phyloP scores from a whole-genome alignment of 2,329 filamentous ascomycete species.

The Curvularia verruculosa region DNA sequence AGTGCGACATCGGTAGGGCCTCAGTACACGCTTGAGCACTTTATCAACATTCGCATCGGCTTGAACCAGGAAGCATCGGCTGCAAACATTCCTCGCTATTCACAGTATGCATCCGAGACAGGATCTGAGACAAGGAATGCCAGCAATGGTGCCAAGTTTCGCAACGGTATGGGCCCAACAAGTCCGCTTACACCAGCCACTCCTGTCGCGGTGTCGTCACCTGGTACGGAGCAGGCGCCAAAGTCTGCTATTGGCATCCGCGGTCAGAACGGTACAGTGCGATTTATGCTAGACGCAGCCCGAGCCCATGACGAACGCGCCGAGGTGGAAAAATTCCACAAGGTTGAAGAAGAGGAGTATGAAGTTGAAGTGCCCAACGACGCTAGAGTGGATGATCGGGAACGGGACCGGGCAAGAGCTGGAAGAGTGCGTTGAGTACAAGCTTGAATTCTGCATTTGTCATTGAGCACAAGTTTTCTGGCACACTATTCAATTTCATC shows the following conservation, averaged over 20 bases:
- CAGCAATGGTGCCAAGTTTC: constrained; percentile 34
- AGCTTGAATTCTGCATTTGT: constrained; percentile 22
- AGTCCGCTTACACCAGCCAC: constrained; percentile 52
- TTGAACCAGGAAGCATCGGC: constrained; percentile 81
- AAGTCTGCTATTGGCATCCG: constrained; percentile 46
- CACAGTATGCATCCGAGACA: constrained; percentile 49
- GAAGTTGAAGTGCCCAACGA: constrained; percentile 68
- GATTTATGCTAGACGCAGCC: constrained; percentile 86
- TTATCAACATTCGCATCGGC: constrained; percentile 84
- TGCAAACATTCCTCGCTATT: constrained; percentile 66
- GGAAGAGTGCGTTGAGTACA: constrained; percentile 40
- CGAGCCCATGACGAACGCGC: constrained; percentile 74
- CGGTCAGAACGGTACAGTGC: constrained; percentile 73
- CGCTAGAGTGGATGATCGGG: constrained; percentile 22
- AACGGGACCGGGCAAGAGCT: constrained; percentile 26
- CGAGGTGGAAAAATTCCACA: constrained; percentile 71
- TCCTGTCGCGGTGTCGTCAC: constrained; percentile 53
- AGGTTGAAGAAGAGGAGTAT: constrained; percentile 76
- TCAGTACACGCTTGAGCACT: constrained; percentile 73
- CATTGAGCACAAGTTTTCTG: constrained; percentile 4
- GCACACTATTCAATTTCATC: neutral
- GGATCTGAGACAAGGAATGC: constrained; percentile 23
- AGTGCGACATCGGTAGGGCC: constrained; percentile 75
- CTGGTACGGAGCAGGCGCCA: constrained; percentile 40
- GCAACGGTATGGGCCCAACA: constrained; percentile 45